A percentile compares a stretch with the other conserved stretches of the same genome.
phyloP scores from a whole-genome alignment of 2,329 filamentous ascomycete genomes.

The Neodidymelliopsis sp. region DNA sequence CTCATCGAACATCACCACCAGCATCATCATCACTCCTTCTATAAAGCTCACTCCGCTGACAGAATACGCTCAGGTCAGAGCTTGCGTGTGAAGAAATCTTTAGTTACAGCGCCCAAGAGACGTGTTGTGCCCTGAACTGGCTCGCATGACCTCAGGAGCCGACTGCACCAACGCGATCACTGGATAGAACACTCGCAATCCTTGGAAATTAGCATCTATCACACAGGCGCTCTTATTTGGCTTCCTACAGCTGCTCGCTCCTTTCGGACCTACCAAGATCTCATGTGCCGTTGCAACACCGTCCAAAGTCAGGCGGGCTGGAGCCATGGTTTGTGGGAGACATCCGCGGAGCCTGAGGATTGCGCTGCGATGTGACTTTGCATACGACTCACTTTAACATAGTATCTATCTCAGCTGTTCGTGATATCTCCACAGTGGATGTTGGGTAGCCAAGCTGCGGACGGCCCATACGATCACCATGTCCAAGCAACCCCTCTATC shows the following conservation, averaged over 20 bases:
- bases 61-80: neutral
- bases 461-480: slow-evolving; percentile 19
- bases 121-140: slow-evolving; percentile 6
- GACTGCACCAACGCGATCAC: neutral
- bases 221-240: neutral
- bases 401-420: neutral
- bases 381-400: too few relatives aligned
- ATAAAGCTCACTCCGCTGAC: neutral
- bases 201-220: neutral
- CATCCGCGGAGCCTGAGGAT: neutral
- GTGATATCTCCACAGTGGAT: neutral
- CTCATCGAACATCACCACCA: neutral
- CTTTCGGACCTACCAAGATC: neutral
- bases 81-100: neutral
- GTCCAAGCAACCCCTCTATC: slow-evolving; percentile 10
- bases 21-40: neutral
- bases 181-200: neutral
- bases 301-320: slow-evolving; percentile 7
- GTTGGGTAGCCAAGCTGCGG: neutral
- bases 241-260: neutral
- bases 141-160: slow-evolving; percentile 6
- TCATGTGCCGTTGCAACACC: slow-evolving; percentile 5
- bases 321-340: neutral
- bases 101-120: neutral
- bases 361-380: neutral